phyloP scores from a whole-genome alignment of 2,329 filamentous ascomycete genomes.

The Lojkania enalia region DNA sequence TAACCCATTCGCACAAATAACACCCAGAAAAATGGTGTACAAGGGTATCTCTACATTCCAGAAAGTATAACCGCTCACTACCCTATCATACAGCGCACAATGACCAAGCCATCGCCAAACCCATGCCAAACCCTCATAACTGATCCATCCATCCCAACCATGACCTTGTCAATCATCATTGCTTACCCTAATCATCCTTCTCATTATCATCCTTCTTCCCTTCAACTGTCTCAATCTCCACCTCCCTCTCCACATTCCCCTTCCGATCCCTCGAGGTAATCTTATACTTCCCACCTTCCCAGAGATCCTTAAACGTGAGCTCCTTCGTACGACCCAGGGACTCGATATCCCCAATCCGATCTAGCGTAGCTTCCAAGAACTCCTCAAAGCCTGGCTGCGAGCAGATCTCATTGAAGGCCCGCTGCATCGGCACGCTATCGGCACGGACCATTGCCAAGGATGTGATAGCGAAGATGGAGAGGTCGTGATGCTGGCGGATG shows the following conservation, averaged over 20 bases:
- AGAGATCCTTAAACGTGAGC: conserved; percentile 91
- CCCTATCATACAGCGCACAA: too few species aligned
- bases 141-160: too few species aligned
- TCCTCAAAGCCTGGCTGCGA: conserved; percentile 74
- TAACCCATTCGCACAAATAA: too few species aligned
- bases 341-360: conserved; percentile 91
- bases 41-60: too few species aligned
- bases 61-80: too few species aligned
- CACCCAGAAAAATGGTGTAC: too few species aligned
- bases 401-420: conserved; percentile 86
- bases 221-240: conserved; percentile 39
- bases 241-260: conserved; percentile 30
- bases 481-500: conserved; percentile 86
- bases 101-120: too few species aligned
- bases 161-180: too few species aligned
- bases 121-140: too few species aligned
- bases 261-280: conserved; percentile 35
- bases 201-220: conserved; percentile 33
- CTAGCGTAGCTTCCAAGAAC: conserved; percentile 78
- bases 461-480: conserved; percentile 95
- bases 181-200: conserved; percentile 9
- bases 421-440: conserved; percentile 94
- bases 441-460: conserved; percentile 84
- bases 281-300: conserved; percentile 76
- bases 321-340: conserved; percentile 91